Conservation (phyloP, 305 asterid species). For the Rubia tinctorum region DNA sequence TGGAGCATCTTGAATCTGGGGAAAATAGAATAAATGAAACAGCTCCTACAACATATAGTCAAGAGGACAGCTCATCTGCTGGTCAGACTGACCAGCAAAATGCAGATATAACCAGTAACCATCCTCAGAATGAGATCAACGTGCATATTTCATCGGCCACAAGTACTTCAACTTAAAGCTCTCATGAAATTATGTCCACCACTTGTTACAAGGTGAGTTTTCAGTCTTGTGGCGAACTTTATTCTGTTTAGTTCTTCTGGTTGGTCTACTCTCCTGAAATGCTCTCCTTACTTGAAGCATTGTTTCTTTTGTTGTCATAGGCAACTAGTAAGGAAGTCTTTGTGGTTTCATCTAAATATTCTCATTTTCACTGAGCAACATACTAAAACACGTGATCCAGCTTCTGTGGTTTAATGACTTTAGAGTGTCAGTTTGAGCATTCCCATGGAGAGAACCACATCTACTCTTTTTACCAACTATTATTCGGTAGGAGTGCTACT, state of each 20-base stretch:
- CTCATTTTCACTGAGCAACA: background rate
- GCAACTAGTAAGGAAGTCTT: background rate
- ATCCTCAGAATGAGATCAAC: conserved; percentile 32
- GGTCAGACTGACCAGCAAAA: conserved; percentile 25
- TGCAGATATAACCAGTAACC: conserved; percentile 27
- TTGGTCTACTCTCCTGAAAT: background rate
- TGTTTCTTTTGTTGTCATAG: background rate
- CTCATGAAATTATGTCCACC: conserved; percentile 21
- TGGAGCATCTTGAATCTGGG: conserved; percentile 57
- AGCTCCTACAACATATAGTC: conserved; percentile 23
- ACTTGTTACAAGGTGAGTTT: conserved; percentile 36
- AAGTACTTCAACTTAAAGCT: conserved; percentile 45
- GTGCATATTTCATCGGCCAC: conserved; percentile 45
- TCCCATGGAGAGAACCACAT: background rate
- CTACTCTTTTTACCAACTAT: background rate
- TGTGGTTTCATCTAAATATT: background rate
- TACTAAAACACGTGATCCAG: background rate
- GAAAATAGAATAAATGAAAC: conserved; percentile 28
- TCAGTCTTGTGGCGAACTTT: background rate
- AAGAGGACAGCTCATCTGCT: conserved; percentile 30
- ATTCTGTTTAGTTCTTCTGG: background rate
- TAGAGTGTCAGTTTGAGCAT: background rate
- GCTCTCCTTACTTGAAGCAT: background rate
- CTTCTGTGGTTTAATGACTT: background rate
- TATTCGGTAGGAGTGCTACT: background rate